phyloP scores from a whole-genome alignment of 2,329 filamentous ascomycete species.

The Fusarium annulatum region DNA sequence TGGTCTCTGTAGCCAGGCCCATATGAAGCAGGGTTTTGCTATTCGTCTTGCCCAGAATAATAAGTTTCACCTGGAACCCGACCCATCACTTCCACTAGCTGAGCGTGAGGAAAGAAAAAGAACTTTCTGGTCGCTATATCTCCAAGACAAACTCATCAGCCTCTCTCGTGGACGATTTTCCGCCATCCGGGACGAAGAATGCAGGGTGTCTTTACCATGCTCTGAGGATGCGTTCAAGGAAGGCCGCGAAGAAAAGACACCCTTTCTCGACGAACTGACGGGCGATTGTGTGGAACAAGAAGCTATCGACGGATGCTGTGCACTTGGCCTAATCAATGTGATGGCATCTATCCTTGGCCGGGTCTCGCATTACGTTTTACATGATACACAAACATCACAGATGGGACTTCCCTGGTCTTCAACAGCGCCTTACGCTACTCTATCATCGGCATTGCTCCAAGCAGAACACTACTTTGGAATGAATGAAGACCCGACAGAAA shows the following conservation, averaged over 20 bases:
- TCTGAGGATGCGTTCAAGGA: conserved; percentile 8
- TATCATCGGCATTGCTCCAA: background rate
- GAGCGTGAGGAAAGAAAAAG: background rate
- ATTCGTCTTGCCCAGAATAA: conserved; percentile 13
- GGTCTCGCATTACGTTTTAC: conserved; percentile 2
- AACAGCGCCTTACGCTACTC: background rate
- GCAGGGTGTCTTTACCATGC: background rate
- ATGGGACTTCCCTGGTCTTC: conserved; percentile 2
- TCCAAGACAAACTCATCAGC: conserved; percentile 7
- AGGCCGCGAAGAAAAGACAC: background rate
- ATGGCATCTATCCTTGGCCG: conserved; percentile 14
- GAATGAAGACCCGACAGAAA: conserved; percentile 4
- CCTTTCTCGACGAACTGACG: background rate
- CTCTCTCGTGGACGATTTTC: conserved; percentile 18
- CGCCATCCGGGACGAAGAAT: conserved; percentile 11
- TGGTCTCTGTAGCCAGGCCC: conserved; percentile 10
- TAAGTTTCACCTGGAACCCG: conserved; percentile 6
- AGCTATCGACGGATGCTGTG: background rate
- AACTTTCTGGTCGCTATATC: conserved; percentile 10
- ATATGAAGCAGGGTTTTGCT: conserved; percentile 23
- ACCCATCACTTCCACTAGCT: background rate
- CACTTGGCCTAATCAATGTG: background rate
- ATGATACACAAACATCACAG: background rate
- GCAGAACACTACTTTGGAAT: conserved; percentile 11
- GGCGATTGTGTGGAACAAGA: conserved; percentile 10